phyloP scores from a whole-genome alignment of 2,329 filamentous ascomycete genomes.

The Cercospora brassicicola region DNA sequence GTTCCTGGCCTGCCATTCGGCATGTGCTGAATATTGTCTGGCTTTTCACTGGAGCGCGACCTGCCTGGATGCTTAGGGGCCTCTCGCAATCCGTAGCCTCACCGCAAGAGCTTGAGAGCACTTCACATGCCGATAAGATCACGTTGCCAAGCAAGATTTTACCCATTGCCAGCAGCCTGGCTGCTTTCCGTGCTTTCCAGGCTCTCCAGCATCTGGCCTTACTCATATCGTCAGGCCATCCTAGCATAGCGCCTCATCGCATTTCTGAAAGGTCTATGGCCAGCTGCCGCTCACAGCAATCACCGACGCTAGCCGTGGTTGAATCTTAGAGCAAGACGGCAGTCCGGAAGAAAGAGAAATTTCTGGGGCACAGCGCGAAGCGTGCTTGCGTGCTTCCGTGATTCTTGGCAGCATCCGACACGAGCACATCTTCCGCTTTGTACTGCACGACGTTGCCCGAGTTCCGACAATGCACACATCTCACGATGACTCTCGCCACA shows the following conservation, averaged over 20 bases:
- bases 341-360: slow-evolving; percentile 2
- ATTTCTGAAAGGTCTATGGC: background rate
- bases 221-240: background rate
- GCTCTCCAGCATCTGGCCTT: background rate
- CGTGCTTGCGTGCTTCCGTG: background rate
- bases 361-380: slow-evolving; percentile 3
- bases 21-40: background rate
- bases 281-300: background rate
- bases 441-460: background rate
- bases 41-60: background rate
- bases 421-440: background rate
- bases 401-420: background rate
- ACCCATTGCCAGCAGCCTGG: background rate
- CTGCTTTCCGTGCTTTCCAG: background rate
- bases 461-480: background rate
- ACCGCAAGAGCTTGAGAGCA: background rate
- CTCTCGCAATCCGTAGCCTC: background rate
- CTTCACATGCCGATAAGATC: background rate
- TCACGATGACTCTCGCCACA: background rate
- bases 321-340: background rate
- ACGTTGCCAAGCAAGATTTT: background rate
- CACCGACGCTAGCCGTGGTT: slow-evolving; percentile 10
- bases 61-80: background rate
- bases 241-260: background rate
- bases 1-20: background rate